Evolutionary conservation across 1,139 yeast genomes (phyloP), one percentile per base, ranked within the genome.

Genomic region (Scheffersomyces lignicola): DNA sequence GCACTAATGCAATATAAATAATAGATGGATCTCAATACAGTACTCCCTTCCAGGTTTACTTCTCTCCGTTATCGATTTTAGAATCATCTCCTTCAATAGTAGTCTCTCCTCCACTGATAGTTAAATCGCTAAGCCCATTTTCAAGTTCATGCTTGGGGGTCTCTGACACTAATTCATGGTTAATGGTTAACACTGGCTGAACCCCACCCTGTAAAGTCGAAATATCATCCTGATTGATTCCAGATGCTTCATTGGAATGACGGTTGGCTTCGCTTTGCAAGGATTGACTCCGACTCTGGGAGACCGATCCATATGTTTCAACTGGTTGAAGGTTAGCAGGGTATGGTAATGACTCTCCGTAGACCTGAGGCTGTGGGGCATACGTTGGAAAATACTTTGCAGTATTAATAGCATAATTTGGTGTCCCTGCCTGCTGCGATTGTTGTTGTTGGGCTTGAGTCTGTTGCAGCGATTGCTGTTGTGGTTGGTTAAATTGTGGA

Each of bases 401-500:
- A 3, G 29, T 26, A 16, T 26, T 26, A 12, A 31, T 16, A 35
- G 36, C 17, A 32, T 36, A 23, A 37, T 40, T 36, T 29, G 49
- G 33, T 13, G 44, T 20, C 31, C 34, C 35, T 21, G 60, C 62
- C 35, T 56, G 62, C 12, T 70, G 69, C 3, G 69, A 56, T 2
- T 63, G 62, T 38, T 65, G 72, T 1, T 73, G 72, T 45, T 59
- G 66, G 9, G 60, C 61, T 16, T 47, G 51, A 22, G 26, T 42
- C 10, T 38, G 44, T 14, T 39, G 45, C n/a, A 32, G 41, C 20
- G 41, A 49, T 20, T 31, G 33, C 21, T 10, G 42, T 23, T 12
- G 38, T 20, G 23, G 38, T 25, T 25, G 38, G 16, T 21, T 13
- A 29, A 11, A 31, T 26, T 37, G 24, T 36, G 42, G 18, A 32